Evolutionary conservation across 2,329 filamentous ascomycete species (phyloP), one percentile per base, ranked within the genome.

Genomic region (Paecilomyces sp.): DNA sequence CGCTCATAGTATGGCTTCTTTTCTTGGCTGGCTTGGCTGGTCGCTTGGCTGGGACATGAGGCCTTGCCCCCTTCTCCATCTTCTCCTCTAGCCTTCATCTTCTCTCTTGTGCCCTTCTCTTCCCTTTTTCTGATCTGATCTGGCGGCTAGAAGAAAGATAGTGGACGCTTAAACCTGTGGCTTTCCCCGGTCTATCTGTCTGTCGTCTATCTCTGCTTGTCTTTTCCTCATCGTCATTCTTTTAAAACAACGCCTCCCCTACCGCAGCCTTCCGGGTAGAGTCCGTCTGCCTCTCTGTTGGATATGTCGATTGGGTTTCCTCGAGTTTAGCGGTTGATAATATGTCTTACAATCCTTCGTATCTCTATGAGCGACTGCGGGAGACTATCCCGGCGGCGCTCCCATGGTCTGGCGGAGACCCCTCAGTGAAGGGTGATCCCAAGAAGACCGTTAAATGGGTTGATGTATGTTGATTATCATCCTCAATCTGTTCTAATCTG

Each of bases 371-470:
- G 56, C 65, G 62, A 51, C 56, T 66, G 18, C 53, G 58, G 54
- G 60, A 62, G 4, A 62, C 60, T 0, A 63, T 66, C 33, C 60
- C 65, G 0, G n/a, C 62, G 9, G 59, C 63, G 58, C 54, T 65
- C 7, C 63, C 63, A 57, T 68, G 67, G 66, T 61, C 58, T 51
- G 60, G 62, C 47, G 62, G 65, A 31, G 62, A 68, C 50, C 54
- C 67, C 8, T 63, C 62, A 25, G 65, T 66, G 31, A 72, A 69
- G 61, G 72, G 72, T 6, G 71, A 74, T 57, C 69, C 72, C 2
- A 66, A 65, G 54, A 74, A 73, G 61, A 72, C 70, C 62, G 82
- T 85, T 24, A 84, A 85, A 75, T 85, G 82, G 82, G 82, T 85
- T 50, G 82, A 85, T 77, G 82, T 85, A 75, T 41, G 13, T 36